These are phyloP conservation scores for Teratosphaeria viscida DNA, from an alignment of 2,329 filamentous ascomycete genomes.

Conservation along the genomic window DNA sequence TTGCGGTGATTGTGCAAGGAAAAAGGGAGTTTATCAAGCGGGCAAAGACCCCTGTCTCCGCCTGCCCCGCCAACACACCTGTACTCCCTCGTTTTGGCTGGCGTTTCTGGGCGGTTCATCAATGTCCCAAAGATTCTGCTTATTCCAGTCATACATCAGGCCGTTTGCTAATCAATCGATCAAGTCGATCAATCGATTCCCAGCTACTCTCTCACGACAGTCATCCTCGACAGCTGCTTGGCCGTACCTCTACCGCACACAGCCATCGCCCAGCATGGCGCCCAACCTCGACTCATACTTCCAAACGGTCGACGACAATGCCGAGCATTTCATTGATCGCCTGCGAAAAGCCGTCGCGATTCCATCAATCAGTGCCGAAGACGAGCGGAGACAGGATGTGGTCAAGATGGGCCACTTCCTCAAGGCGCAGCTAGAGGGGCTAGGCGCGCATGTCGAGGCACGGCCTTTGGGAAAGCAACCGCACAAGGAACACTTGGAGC, in stretches of 20 bases:
- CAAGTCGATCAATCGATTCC: neutral
- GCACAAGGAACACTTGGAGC: constrained; percentile 76
- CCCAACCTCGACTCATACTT: constrained; percentile 87
- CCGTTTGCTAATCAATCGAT: neutral
- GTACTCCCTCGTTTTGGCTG: neutral
- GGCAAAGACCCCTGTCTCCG: neutral
- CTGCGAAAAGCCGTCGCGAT: constrained; percentile 89
- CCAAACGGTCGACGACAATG: constrained; percentile 74
- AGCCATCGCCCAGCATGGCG: constrained; percentile 52
- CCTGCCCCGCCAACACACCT: neutral
- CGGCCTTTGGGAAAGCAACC: constrained; percentile 85
- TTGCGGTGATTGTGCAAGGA: neutral
- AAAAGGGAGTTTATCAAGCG: neutral
- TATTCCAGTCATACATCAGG: neutral
- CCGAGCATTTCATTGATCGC: constrained; percentile 77
- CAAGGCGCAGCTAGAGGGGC: constrained; percentile 64
- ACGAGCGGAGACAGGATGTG: constrained; percentile 79
- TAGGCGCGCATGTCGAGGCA: constrained; percentile 81
- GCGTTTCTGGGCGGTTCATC: neutral
- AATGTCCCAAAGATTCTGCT: neutral
- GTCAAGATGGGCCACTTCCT: constrained; percentile 94
- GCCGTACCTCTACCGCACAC: constrained; percentile 36
- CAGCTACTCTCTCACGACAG: neutral
- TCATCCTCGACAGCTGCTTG: constrained; percentile 18
- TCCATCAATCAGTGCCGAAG: constrained; percentile 87